These are phyloP conservation scores for Ceratocystis albifundus DNA, from an alignment of 2,329 filamentous ascomycete genomes.

Conservation along the genomic window DNA sequence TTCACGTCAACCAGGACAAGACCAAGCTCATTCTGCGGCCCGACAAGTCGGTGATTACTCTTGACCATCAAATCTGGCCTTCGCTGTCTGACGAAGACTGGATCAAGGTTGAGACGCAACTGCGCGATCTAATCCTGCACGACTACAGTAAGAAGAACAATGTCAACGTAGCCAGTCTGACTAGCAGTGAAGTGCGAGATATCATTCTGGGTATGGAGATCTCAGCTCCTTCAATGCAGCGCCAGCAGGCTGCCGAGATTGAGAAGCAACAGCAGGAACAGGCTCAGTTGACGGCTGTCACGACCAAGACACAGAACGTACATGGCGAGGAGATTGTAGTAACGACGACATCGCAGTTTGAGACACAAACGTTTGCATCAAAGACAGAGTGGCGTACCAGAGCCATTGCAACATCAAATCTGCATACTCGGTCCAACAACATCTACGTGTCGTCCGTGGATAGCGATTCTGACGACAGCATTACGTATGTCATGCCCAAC, in stretches of 20 bases:
- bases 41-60: slow-evolving; percentile 95
- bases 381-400: slow-evolving; percentile 98
- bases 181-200: slow-evolving; percentile 90
- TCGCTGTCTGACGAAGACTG: slow-evolving; percentile 88
- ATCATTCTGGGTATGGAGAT: slow-evolving; percentile 99
- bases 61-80: slow-evolving; percentile 98
- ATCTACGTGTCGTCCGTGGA: slow-evolving; percentile 98
- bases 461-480: slow-evolving; percentile 67
- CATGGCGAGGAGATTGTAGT: slow-evolving; percentile 97
- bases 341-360: slow-evolving; percentile 93
- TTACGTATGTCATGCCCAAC: slow-evolving; percentile 98
- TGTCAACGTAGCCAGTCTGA: slow-evolving; percentile 93
- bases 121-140: slow-evolving; percentile 90
- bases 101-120: slow-evolving; percentile 97
- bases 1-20: slow-evolving; percentile 97
- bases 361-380: slow-evolving; percentile 93
- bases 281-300: slow-evolving; percentile 89
- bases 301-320: slow-evolving; percentile 95
- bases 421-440: slow-evolving; percentile 89
- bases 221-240: slow-evolving; percentile 91
- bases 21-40: slow-evolving; percentile 90
- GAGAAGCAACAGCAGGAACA: slow-evolving; percentile 98
- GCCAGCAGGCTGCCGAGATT: slow-evolving; percentile 95
- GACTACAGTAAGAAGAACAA: slow-evolving; percentile 99
- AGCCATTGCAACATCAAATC: slow-evolving; percentile 90